Evolutionary conservation across 306 rosid genomes (phyloP), one percentile per base, ranked within the genome.

Genomic region (Malus sieversii): DNA sequence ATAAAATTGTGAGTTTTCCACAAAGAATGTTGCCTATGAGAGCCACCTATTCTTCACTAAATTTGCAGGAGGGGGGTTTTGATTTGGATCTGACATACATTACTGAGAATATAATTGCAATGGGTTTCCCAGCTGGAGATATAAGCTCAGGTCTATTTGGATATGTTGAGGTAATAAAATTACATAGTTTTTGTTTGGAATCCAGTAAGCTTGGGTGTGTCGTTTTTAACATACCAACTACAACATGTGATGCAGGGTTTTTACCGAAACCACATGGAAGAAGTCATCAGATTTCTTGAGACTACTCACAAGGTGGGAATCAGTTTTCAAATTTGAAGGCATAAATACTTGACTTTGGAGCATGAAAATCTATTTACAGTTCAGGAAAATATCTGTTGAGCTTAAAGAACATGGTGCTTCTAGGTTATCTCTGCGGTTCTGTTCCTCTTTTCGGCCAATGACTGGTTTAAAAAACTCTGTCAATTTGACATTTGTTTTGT

Each of bases 101-200:
- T 82, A 91, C 97, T 30, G 98, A 93, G 78, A 93, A 93, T 79
- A 84, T 93, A 71, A 88, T 93, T 68, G 90, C 97, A 16, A 91
- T 93, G 98, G 98, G 98, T 76, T 93, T 93, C 84, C 98, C 97
- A 2, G 97, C 89, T 70, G 98, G 97, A 74, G 95, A 92, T 84
- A 68, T 90, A 40, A 91, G 96, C 87, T 93, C 98, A 64, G 98
- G 97, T 38, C 32, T 93, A 78, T 86, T 93, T 29, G 98, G 97
- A 83, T 93, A 79, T 80, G 77, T 93, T 79, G 98, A 93, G 98
- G 98, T 91, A 84, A 77, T 77, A 30, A 48, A 64, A 66, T 70
- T 35, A 64, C 35, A 35, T 51, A 62, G 20, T 55, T 74, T 82
- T 64, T 69, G 32, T 77, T 81, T 75, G 66, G 72, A 63, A 71